Base-by-base conservation (phyloP, 2,329 filamentous ascomycete species). In the Trichoderma koningiopsis region DNA sequence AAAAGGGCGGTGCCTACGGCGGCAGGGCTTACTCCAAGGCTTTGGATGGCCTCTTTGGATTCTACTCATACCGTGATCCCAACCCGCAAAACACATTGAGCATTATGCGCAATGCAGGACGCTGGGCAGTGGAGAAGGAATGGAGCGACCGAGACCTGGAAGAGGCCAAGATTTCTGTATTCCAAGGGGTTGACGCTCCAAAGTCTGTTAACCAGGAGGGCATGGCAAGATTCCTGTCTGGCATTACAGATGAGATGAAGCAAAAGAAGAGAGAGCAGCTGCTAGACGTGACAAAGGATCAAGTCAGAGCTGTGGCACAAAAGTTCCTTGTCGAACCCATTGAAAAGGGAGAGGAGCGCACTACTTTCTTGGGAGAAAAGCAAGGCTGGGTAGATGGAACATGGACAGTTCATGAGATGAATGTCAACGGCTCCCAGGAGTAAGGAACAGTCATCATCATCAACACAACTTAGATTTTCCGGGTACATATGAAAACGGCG, bases 1-100 rank as follows among this genome's bases (percentile, higher is more conserved):
- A 99, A 78, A 98, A 98, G 81, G 96, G 96, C 37, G 96, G 96
- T 47, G 96, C 96, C 0, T 99, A 99, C 74, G 96, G 96, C 56
- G 96, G 93, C 27, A 94, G 94, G 16, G 95, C 96, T 1, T 95
- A 93, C 78, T 91, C 92, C 56, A 89, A 90, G 29, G 88, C 91
- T 0, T 82, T 97, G 8, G 91, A 93, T 73, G 95, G 94, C 29
- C 80, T 97, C 1, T 98, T 99, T 74, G 93, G 93, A 19, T 96
- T 97, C 82, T 97, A 97, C 82, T 95, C 92, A 56, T 99, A 99
- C 85, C 92, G 96, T 63, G 96, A 99, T 78, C 96, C 96, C 3
- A 97, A 98, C 77, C 95, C 96, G 0, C 85, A 91, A 71, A 97
- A 97, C 80, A 95, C 93, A 0, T 83, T 98, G 73, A 88, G 87